Evolutionary conservation across 352 stramenopile genomes (phyloP), one percentile per base, ranked within the genome.

Genomic region (Globisporangium okanoganense): DNA sequence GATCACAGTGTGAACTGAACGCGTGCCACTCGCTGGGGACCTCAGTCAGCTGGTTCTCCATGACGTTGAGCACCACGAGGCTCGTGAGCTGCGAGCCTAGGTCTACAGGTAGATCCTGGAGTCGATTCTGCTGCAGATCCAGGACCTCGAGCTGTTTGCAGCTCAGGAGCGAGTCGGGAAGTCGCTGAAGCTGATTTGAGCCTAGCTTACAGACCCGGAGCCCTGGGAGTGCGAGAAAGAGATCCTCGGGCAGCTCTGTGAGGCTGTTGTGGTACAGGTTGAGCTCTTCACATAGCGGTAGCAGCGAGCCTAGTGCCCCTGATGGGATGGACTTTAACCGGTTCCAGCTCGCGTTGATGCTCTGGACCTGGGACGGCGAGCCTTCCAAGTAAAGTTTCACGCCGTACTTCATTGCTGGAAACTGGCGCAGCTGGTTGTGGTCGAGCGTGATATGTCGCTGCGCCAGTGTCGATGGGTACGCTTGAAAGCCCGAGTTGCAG

Each of bases 11-110:
- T 6, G 52, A 64, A 18, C 60, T 62, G 13, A 90, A 90, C 22
- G 16, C 54, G 49, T 75, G 73, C 78, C 78, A 90, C 20, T 78
- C 76, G 25, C 69, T 62, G 1, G 80, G 80, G 36, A 90, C 69
- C 0, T 54, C 62, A 3, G 51, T 65, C 6, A 90, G 35, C 20
- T 77, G 65, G 47, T 90, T 90, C 14, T 82, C 72, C 0, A 59
- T 71, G 10, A 74, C 65, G 47, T 85, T 85, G 9, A 90, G 45
- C 16, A 73, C 51, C 16, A 67, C 49, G 2, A 90, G 69, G n/a
- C 43, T 54, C 18, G 49, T 38, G 22, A 90, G 61, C 1, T 55
- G 25, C 1, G 7, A 6, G 40, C 38, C 59, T 2, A 90, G 65
- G 4, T 67, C 63, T 1, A 55, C 35, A 0, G 78, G 68, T 25